Evolutionary conservation across 2,329 filamentous ascomycete species (phyloP).

Genomic region (Aureobasidium uvarum): DNA sequence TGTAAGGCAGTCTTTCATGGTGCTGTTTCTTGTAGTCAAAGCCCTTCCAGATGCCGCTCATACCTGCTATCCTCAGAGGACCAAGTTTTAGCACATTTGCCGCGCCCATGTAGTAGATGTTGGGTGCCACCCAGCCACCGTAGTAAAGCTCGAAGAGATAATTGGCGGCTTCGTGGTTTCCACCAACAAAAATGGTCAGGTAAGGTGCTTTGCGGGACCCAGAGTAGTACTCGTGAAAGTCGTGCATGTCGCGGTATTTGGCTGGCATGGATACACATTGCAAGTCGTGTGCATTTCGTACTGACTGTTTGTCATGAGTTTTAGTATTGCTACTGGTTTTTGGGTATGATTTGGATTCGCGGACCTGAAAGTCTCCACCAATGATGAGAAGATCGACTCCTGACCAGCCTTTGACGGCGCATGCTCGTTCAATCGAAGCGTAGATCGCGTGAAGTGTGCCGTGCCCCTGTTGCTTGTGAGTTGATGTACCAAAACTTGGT

Average conservation of each 20-base stretch:
- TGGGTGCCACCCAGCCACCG: conserved; percentile 93
- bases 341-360: not conserved
- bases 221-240: conserved; percentile 93
- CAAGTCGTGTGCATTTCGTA: conserved; percentile 84
- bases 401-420: conserved; percentile 70
- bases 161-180: conserved; percentile 92
- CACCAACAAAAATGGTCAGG: conserved; percentile 86
- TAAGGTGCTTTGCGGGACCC: conserved; percentile 76
- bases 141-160: conserved; percentile 92
- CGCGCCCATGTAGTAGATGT: conserved; percentile 95
- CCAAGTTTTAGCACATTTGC: conserved; percentile 85
- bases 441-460: conserved; percentile 92
- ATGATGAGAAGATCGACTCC: conserved; percentile 88
- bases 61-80: conserved; percentile 78
- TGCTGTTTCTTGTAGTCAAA: conserved; percentile 83
- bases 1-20: conserved; percentile 83
- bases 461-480: conserved; percentile 65
- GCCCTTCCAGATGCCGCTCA: conserved; percentile 95
- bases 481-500: conserved; percentile 1
- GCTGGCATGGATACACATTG: conserved; percentile 83
- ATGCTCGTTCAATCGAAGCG: conserved; percentile 67
- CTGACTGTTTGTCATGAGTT: conserved; percentile 56
- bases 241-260: conserved; percentile 84
- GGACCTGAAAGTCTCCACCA: conserved; percentile 88
- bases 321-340: conserved; percentile 12